A percentile compares a stretch with the other conserved stretches of the same genome.
These are phyloP conservation scores for Candida sp. DNA, from an alignment of 1,139 yeast species.

Conservation along the genomic window DNA sequence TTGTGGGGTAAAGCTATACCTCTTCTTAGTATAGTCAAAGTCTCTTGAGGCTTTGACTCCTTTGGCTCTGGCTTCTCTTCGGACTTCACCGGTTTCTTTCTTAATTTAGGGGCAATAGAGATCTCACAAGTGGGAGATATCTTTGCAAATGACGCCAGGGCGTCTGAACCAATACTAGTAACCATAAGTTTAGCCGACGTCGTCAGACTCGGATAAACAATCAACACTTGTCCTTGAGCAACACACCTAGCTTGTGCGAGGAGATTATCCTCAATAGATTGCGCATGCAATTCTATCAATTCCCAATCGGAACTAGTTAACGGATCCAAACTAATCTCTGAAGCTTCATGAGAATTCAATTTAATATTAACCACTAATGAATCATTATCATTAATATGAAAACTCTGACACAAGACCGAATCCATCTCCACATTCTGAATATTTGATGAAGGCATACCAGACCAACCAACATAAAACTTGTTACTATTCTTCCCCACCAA, in stretches of 20 bases:
- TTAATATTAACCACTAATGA: conserved; percentile 38
- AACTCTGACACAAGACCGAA: conserved; percentile 39
- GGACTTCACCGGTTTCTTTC: conserved; percentile 31
- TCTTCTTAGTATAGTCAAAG: conserved; percentile 45
- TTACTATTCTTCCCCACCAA: conserved; percentile 14
- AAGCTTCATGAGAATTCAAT: conserved; percentile 49
- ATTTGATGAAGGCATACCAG: conserved; percentile 54
- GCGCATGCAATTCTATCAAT: conserved; percentile 79
- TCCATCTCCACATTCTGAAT: conserved; percentile 35
- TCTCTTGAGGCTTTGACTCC: conserved; percentile 19
- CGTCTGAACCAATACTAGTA: conserved; percentile 55
- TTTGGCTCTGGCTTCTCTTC: conserved; percentile 26
- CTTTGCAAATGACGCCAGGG: conserved; percentile 55
- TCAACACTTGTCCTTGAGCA: conserved; percentile 52
- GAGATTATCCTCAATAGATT: conserved; percentile 68
- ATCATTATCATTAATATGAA: conserved; percentile 46
- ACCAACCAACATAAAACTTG: conserved; percentile 70
- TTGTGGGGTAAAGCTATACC: conserved; percentile 57
- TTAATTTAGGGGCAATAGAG: conserved; percentile 75
- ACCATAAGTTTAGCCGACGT: conserved; percentile 64
- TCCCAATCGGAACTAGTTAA: conserved; percentile 85
- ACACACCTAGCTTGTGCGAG: conserved; percentile 82
- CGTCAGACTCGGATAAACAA: conserved; percentile 70
- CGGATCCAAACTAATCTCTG: conserved; percentile 76
- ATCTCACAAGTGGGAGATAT: conserved; percentile 75